phyloP scores from a whole-genome alignment of 1,284 basidiomycete genomes.

The Gymnopus androsaceus region DNA sequence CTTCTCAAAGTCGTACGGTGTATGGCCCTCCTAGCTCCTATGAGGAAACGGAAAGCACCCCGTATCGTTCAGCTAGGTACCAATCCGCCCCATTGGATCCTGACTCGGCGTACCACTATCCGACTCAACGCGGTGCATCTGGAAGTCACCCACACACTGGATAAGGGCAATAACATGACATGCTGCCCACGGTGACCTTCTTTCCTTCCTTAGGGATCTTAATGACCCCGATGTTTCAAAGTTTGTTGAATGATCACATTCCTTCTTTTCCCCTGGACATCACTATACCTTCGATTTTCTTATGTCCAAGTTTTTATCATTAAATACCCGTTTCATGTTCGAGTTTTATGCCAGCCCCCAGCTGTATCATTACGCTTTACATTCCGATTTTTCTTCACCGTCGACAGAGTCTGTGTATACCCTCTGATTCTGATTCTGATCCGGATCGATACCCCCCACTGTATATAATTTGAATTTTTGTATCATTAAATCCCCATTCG shows the following conservation, averaged over 20 bases:
- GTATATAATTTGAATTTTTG: constrained; percentile 1
- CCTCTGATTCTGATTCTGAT: constrained; percentile 5
- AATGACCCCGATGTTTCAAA: not conserved
- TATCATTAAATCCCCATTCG: not conserved
- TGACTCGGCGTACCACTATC: not conserved
- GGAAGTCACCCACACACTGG: constrained; percentile 3
- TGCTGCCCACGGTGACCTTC: not conserved
- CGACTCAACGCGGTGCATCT: constrained; percentile 3
- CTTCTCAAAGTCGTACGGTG: not conserved
- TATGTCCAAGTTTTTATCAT: too few relatives aligned
- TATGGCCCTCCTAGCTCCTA: not conserved
- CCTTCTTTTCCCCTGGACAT: too few relatives aligned
- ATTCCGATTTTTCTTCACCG: not conserved
- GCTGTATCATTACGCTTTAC: constrained; percentile 8
- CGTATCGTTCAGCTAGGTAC: not conserved
- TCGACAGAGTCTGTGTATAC: constrained; percentile 11
- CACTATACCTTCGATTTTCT: too few relatives aligned
- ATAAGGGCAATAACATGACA: constrained; percentile 1
- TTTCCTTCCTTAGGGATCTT: not conserved
- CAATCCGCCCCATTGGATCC: constrained; percentile 1
- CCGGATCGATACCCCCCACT: constrained; percentile 3
- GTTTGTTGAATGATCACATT: not conserved
- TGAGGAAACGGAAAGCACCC: not conserved
- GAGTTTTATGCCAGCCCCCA: not conserved
- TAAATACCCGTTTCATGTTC: not conserved